A percentile compares a stretch with the other conserved stretches of the same genome.
phyloP scores from a whole-genome alignment of 2,329 filamentous ascomycete genomes.

The Sarocladium strictum region DNA sequence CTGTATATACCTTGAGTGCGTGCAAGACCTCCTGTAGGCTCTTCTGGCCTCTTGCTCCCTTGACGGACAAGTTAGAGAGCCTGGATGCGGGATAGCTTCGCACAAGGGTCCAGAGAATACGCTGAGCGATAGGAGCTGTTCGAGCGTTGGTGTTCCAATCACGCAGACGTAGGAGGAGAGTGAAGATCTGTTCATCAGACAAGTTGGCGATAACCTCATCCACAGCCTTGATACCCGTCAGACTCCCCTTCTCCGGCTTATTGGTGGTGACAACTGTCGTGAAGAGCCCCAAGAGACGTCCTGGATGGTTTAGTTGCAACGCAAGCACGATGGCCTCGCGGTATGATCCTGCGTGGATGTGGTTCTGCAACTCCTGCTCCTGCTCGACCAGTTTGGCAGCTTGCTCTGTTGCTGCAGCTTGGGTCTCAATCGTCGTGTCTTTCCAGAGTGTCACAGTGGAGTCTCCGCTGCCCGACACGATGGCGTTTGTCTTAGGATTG shows the following conservation, averaged over 20 bases:
- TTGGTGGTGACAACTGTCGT: constrained; percentile 65
- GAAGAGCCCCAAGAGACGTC: constrained; percentile 77
- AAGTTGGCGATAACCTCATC: constrained; percentile 78
- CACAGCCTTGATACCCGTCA: constrained; percentile 63
- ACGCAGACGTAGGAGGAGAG: constrained; percentile 71
- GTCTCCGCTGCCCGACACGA: constrained; percentile 89
- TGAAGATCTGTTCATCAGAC: constrained; percentile 79
- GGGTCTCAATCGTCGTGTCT: constrained; percentile 79
- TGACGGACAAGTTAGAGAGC: constrained; percentile 64
- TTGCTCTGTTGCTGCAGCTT: constrained; percentile 65
- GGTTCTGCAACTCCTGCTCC: constrained; percentile 90
- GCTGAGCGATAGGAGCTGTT: constrained; percentile 78
- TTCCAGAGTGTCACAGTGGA: constrained; percentile 93
- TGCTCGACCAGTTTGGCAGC: constrained; percentile 81
- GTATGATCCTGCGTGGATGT: constrained; percentile 82
- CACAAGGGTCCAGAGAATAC: constrained; percentile 73
- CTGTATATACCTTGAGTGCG: constrained; percentile 84
- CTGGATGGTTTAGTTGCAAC: constrained; percentile 89
- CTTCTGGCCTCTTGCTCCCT: constrained; percentile 50
- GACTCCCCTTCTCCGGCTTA: constrained; percentile 53
- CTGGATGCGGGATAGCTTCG: constrained; percentile 73
- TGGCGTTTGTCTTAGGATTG: constrained; percentile 60
- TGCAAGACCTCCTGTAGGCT: constrained; percentile 79
- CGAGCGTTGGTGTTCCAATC: constrained; percentile 98
- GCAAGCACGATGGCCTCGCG: constrained; percentile 89